Evolutionary conservation across 208 protist species (phyloP).

Genomic region (Willaertia magna): DNA sequence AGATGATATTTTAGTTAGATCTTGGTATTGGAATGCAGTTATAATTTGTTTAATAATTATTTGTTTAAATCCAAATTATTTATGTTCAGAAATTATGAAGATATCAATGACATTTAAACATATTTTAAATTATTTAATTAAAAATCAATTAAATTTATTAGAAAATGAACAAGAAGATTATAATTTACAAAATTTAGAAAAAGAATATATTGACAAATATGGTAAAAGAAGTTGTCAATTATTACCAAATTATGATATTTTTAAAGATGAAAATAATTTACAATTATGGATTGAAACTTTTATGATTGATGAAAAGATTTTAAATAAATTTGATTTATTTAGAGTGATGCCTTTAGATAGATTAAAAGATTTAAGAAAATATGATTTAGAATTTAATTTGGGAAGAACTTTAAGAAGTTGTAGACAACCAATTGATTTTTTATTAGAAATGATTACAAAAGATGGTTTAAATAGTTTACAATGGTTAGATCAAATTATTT

Average conservation of each 20-base stretch:
- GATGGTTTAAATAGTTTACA: neutral
- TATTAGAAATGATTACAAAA: neutral
- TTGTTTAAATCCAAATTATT: neutral
- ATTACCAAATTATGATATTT: neutral
- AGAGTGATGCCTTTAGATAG: neutral
- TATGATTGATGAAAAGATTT: neutral
- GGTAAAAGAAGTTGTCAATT: neutral
- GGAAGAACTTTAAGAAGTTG: neutral
- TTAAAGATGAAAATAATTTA: too few species aligned
- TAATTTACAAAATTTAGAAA: neutral
- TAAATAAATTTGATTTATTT: neutral
- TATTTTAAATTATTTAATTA: neutral
- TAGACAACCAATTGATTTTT: neutral
- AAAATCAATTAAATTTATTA: neutral
- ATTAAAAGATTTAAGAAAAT: neutral
- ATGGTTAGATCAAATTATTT: neutral
- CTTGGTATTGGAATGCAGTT: neutral
- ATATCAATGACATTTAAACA: neutral
- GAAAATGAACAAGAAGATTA: neutral
- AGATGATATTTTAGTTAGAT: neutral
- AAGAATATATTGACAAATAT: neutral
- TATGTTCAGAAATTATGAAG: neutral
- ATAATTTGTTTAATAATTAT: neutral
- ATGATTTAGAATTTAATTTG: neutral
- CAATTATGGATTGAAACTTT: neutral